phyloP scores from a whole-genome alignment of 345 rosid species.

The Lumnitzera littorea region DNA sequence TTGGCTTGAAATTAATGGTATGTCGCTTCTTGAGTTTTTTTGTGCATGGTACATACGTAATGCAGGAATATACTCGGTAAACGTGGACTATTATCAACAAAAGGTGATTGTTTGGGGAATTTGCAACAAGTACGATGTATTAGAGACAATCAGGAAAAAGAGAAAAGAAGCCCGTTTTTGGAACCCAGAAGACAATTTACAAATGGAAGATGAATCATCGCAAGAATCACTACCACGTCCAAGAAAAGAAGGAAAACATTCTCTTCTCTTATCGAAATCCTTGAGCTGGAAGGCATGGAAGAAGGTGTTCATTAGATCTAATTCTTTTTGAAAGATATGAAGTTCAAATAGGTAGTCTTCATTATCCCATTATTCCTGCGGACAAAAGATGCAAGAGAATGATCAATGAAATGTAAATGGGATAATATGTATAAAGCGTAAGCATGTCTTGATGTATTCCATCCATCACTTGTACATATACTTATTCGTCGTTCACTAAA shows the following conservation, averaged over 20 bases:
- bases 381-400: too few relatives aligned
- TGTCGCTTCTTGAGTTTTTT: neutral
- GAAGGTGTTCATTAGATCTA: constrained; percentile 54
- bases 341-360: too few relatives aligned
- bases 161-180: constrained; percentile 76
- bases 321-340: constrained; percentile 37
- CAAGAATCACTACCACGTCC: too few relatives aligned
- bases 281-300: constrained; percentile 52
- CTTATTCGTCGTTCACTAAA: too few relatives aligned
- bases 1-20: neutral
- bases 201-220: constrained; percentile 8
- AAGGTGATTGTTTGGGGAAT: constrained; percentile 92
- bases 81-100: constrained; percentile 55
- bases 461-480: too few relatives aligned
- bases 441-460: too few relatives aligned
- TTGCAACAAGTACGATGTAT: constrained; percentile 67
- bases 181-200: constrained; percentile 40
- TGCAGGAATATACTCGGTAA: constrained; percentile 75
- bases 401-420: too few relatives aligned
- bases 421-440: too few relatives aligned
- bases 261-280: constrained; percentile 38
- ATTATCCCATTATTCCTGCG: too few relatives aligned
- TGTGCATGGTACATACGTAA: too few relatives aligned
- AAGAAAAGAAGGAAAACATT: constrained; percentile 1
- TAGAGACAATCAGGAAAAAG: constrained; percentile 53